phyloP scores from a whole-genome alignment of 139 green algal genomes.

The Auxenochlorella pyrenoidosa region DNA sequence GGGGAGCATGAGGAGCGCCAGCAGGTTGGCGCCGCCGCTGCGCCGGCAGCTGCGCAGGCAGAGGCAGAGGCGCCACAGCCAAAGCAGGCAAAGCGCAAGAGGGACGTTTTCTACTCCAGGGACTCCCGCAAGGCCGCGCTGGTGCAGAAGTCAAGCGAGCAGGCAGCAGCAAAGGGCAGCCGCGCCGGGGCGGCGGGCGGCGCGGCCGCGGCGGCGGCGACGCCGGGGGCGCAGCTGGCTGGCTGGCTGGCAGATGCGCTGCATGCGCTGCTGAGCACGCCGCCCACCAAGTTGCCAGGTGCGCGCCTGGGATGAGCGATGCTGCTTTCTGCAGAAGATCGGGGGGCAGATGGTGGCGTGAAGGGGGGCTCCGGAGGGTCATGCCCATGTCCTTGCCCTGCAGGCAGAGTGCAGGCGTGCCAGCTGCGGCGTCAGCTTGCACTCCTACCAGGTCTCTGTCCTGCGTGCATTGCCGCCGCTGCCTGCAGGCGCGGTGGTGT shows the following conservation, averaged over 20 bases:
- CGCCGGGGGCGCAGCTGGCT: conserved; percentile 1
- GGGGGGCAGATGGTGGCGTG: too few species aligned
- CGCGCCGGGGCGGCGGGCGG: not conserved
- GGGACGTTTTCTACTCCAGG: conserved; percentile 28
- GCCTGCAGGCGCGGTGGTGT: conserved; percentile 41
- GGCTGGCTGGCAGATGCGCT: conserved; percentile 15
- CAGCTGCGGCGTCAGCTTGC: too few species aligned
- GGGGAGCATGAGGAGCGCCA: not conserved
- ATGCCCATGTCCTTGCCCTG: too few species aligned
- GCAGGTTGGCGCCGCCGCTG: not conserved
- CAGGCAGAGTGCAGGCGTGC: too few species aligned
- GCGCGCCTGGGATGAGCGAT: not conserved
- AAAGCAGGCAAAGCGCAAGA: conserved; percentile 28
- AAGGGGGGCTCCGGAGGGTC: too few species aligned
- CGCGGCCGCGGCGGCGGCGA: not conserved
- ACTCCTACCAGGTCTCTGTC: not conserved
- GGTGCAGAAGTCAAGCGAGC: conserved; percentile 4
- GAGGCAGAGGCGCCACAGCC: conserved; percentile 2
- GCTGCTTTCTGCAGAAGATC: too few species aligned
- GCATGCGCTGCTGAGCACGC: not conserved
- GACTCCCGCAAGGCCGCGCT: conserved; percentile 12
- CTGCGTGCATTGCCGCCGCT: not conserved
- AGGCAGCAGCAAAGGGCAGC: not conserved
- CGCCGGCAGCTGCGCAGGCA: not conserved
- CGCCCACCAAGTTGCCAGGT: conserved; percentile 35